Evolutionary conservation across 1,284 basidiomycete species (phyloP).

Genomic region (Trichosporon asahii): DNA sequence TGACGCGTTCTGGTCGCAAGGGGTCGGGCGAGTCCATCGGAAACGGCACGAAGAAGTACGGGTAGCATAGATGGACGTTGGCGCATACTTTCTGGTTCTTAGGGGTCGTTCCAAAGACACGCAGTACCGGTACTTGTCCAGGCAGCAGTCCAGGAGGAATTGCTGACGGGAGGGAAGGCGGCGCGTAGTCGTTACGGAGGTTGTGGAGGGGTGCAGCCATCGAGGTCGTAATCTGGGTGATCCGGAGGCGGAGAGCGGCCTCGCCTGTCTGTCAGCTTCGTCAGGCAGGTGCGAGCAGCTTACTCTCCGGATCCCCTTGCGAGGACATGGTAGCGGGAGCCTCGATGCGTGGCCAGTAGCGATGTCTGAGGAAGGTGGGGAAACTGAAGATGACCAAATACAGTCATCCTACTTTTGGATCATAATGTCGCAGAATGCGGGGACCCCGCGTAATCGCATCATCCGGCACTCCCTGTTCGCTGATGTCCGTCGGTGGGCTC

Average conservation of each 20-base stretch:
- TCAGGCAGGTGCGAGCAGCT: neutral
- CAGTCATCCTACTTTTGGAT: neutral
- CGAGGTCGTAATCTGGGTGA: slow-evolving; percentile 52
- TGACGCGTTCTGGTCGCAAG: slow-evolving; percentile 49
- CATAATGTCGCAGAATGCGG: neutral
- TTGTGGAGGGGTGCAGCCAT: slow-evolving; percentile 42
- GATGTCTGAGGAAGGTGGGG: neutral
- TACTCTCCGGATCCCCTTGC: slow-evolving; percentile 29
- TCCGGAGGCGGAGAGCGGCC: slow-evolving; percentile 47
- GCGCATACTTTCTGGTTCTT: slow-evolving; percentile 74
- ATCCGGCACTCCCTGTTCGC: neutral
- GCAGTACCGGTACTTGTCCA: slow-evolving; percentile 69
- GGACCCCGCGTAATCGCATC: slow-evolving; percentile 2
- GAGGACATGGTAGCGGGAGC: slow-evolving; percentile 14
- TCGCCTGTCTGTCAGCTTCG: slow-evolving; percentile 20
- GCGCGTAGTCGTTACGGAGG: slow-evolving; percentile 33
- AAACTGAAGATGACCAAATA: neutral
- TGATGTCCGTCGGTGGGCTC: neutral
- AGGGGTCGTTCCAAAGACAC: slow-evolving; percentile 82
- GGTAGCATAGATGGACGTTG: slow-evolving; percentile 73
- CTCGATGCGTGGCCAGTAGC: neutral
- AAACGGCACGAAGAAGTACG: slow-evolving; percentile 59
- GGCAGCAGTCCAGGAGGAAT: slow-evolving; percentile 52
- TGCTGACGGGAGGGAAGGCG: slow-evolving; percentile 60
- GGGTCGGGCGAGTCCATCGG: slow-evolving; percentile 52